Conservation (phyloP, 1,139 yeast species). For the Protomyces arabidopsidicola region DNA sequence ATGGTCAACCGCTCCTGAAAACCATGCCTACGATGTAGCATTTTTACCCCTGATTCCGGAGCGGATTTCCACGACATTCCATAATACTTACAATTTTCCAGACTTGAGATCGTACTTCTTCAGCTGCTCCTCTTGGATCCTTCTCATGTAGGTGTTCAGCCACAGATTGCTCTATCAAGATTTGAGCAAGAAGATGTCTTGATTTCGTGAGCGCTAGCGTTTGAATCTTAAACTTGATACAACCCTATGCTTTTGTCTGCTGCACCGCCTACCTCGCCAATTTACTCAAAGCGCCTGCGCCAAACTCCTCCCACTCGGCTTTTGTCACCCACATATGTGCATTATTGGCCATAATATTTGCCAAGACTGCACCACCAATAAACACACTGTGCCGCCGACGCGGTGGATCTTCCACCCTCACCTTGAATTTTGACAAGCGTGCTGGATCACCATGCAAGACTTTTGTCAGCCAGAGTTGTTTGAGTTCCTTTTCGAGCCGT, state of each 20-base stretch:
- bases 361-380: slow-evolving; percentile 97
- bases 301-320: slow-evolving; percentile 97
- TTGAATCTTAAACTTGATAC: background rate
- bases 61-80: too few relatives aligned
- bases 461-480: slow-evolving; percentile 89
- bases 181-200: background rate
- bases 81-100: too few relatives aligned
- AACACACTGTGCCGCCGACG: slow-evolving; percentile 98
- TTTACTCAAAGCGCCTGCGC: slow-evolving; percentile 71
- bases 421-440: slow-evolving; percentile 85
- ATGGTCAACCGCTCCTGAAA: too few relatives aligned
- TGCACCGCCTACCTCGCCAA: slow-evolving; percentile 51
- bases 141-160: too few relatives aligned
- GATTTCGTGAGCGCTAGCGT: background rate
- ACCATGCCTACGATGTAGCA: too few relatives aligned
- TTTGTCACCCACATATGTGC: slow-evolving; percentile 95
- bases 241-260: background rate
- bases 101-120: too few relatives aligned
- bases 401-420: slow-evolving; percentile 97
- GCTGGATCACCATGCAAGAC: slow-evolving; percentile 84
- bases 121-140: too few relatives aligned
- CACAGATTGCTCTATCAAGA: background rate
- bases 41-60: too few relatives aligned
- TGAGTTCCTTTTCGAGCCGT: slow-evolving; percentile 87
- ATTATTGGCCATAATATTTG: slow-evolving; percentile 96